phyloP scores from a whole-genome alignment of 2,329 filamentous ascomycete genomes.

The Diplodia corticola region DNA sequence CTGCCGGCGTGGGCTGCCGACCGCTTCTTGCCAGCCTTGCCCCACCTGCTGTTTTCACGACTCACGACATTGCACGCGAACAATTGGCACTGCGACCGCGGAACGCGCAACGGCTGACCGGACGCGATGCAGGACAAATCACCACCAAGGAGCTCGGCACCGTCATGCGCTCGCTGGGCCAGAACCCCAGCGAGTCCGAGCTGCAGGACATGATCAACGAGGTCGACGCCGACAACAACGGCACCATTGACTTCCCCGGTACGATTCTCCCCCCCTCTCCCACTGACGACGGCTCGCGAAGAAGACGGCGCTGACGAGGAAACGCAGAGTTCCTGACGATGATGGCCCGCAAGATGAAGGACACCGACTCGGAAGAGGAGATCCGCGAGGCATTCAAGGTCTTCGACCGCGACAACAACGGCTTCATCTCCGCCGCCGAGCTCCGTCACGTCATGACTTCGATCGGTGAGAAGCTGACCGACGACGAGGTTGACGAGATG shows the following conservation, averaged over 20 bases:
- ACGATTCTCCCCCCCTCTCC: conserved; percentile 13
- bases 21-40: conserved; percentile 19
- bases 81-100: conserved; percentile 10
- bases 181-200: conserved; percentile 63
- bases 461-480: conserved; percentile 64
- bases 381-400: conserved; percentile 66
- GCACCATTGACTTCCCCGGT: conserved; percentile 66
- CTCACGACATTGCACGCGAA: conserved; percentile 15
- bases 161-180: conserved; percentile 64
- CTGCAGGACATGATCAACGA: conserved; percentile 68
- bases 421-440: conserved; percentile 64
- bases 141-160: conserved; percentile 64
- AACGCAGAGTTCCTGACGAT: conserved; percentile 62
- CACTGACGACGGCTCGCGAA: background rate
- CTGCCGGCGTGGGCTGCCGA: conserved; percentile 6
- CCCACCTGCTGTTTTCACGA: conserved; percentile 6
- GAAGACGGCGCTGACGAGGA: background rate
- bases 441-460: conserved; percentile 64
- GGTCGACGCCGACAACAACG: conserved; percentile 64
- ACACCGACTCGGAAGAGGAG: conserved; percentile 63
- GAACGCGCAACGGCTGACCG: conserved; percentile 8
- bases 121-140: conserved; percentile 57
- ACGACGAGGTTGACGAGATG: conserved; percentile 65
- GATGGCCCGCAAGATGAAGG: conserved; percentile 65
- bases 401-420: conserved; percentile 66